Percentiles rank a stretch among this genome's conserved stretches.
Conservation (phyloP, 1,139 yeast species). For the Scheffersomyces cryptocercus region DNA sequence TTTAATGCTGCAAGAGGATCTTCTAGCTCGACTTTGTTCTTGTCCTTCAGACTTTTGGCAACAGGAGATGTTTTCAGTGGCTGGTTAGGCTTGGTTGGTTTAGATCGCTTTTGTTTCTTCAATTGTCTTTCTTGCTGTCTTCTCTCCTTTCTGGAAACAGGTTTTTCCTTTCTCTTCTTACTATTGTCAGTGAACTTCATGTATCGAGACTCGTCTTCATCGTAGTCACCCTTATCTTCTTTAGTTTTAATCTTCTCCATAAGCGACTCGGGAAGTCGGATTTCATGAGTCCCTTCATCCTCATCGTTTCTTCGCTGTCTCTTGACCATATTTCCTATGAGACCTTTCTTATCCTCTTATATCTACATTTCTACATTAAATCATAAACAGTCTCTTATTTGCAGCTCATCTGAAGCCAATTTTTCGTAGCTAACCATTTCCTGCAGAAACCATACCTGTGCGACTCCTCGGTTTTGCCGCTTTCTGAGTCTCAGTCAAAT, state of each 20-base stretch:
- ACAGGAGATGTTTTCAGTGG: slow-evolving; percentile 1
- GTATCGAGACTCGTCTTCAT: slow-evolving; percentile 35
- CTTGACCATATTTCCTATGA: slow-evolving; percentile 4
- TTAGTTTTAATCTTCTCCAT: slow-evolving; percentile 60
- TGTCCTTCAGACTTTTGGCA: slow-evolving; percentile 5
- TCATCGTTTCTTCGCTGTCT: slow-evolving; percentile 3
- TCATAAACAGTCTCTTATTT: neutral
- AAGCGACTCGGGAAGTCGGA: slow-evolving; percentile 66
- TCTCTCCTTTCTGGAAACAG: slow-evolving; percentile 52
- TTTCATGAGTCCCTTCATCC: slow-evolving; percentile 39
- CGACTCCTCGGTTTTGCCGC: too few relatives aligned
- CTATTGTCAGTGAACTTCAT: slow-evolving; percentile 21
- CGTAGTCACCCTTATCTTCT: slow-evolving; percentile 45
- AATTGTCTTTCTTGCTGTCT: slow-evolving; percentile 55
- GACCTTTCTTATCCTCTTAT: slow-evolving; percentile 1
- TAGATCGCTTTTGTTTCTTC: slow-evolving; percentile 46
- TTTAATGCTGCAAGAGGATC: slow-evolving; percentile 15
- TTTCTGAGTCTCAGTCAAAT: too few relatives aligned
- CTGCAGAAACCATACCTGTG: too few relatives aligned
- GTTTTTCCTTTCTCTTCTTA: slow-evolving; percentile 31
- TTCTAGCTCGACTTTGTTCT: slow-evolving; percentile 7
- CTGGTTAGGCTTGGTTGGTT: neutral
- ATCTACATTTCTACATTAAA: neutral
- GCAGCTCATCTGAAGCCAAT: slow-evolving; percentile 4
- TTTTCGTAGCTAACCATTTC: too few relatives aligned